Evolutionary conservation across 495 filamentous ascomycete genomes (phyloP), one percentile per base, ranked within the genome.

Genomic region (Pseudoneurospora amorphoporcata): DNA sequence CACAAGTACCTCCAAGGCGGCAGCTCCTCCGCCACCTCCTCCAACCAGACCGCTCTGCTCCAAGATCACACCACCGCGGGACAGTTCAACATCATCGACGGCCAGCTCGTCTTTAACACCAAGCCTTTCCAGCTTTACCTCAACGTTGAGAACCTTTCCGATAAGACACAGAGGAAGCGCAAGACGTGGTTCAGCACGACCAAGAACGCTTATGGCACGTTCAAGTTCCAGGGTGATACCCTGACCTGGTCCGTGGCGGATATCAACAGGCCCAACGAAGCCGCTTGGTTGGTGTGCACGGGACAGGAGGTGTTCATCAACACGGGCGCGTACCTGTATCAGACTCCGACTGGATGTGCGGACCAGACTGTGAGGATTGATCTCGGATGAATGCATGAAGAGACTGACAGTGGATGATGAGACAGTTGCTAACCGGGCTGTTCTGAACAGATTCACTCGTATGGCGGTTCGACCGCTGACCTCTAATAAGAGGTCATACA

Each of bases 1-100:
- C 86, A 85, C 77, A 81, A 82, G 70, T 87, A 87, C 74, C 79
- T 87, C 38, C 85, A 87, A 77, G 75, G 82, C 40, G 72, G 74
- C n/a, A 79, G 79, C 9, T 70, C 77, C 70, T 78, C 79, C 42
- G 72, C 78, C 2, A 70, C 81, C 1, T 76, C 78, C n/a, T 71
- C 53, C 29, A 65, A 65, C 53, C 53, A 65, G 29, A 35, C 75
- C 68, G 82, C 86, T 1, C 75, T 86, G 38, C 72, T 86, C 23
- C 76, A 82, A 5, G 74, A 75, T 39, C 77, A 80, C 76, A 81
- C 80, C 9, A 81, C 81, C 3, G 86, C 86, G 2, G 85, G 83
- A 0, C 85, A 87, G 73, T 86, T 87, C 79, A 80, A 86, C 70
- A 76, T 86, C 77, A 77, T 82, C 0, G 73, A 74, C 19, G 84